Evolutionary conservation across 768 basidiomycete species (phyloP).

Genomic region (Kwoniella shandongensis): DNA sequence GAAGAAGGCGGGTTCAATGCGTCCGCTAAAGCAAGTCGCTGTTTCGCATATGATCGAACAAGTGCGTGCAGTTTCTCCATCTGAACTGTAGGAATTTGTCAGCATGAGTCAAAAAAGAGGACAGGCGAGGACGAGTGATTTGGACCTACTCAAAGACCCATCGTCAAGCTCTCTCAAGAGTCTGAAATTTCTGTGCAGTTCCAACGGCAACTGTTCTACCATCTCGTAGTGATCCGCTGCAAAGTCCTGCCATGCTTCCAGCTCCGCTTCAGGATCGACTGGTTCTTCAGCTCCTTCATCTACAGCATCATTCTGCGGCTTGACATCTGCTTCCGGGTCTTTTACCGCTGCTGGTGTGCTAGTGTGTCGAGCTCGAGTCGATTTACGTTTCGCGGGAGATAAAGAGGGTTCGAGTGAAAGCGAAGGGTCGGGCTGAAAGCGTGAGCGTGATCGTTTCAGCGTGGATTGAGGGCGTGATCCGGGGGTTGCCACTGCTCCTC

Average conservation of each 20-base stretch:
- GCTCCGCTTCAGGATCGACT: constrained; percentile 28
- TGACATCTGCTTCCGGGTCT: background rate
- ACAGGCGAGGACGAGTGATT: background rate
- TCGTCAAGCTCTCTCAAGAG: constrained; percentile 52
- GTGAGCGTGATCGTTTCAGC: background rate
- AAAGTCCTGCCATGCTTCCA: constrained; percentile 49
- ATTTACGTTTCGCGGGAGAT: background rate
- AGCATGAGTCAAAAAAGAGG: background rate
- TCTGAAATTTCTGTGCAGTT: constrained; percentile 52
- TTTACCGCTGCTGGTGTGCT: background rate
- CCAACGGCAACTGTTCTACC: constrained; percentile 53
- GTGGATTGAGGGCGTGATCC: constrained; percentile 1
- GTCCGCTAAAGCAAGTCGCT: constrained; percentile 7
- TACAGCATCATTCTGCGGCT: background rate
- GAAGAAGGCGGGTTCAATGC: too few species aligned
- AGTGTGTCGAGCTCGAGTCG: background rate
- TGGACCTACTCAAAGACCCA: constrained; percentile 41
- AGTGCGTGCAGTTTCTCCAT: constrained; percentile 37
- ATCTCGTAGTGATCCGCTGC: constrained; percentile 50
- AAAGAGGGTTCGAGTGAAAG: background rate
- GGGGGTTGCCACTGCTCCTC: background rate
- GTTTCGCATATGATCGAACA: constrained; percentile 32
- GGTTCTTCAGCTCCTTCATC: background rate
- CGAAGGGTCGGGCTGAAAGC: constrained; percentile 1
- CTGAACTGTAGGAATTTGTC: constrained; percentile 18